These are phyloP conservation scores for Claviceps sp. DNA, from an alignment of 2,329 filamentous ascomycete species.

Conservation along the genomic window DNA sequence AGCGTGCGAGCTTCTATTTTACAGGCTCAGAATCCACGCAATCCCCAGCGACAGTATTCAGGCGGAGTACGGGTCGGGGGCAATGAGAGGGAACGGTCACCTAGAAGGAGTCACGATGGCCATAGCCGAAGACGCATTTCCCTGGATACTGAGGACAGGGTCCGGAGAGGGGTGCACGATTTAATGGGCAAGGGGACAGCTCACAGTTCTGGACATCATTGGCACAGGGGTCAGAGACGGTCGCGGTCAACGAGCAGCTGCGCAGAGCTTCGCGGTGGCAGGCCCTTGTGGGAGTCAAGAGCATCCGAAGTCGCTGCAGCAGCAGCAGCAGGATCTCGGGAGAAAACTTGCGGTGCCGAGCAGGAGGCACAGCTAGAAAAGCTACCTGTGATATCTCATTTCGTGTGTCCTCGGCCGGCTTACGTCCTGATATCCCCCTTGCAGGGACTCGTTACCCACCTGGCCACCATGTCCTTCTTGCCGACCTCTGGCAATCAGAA, in stretches of 20 bases:
- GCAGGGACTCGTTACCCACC: constrained; percentile 42
- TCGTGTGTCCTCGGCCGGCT: constrained; percentile 27
- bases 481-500: constrained; percentile 16
- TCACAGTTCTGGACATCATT: constrained; percentile 6
- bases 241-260: not conserved
- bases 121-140: constrained; percentile 22
- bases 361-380: constrained; percentile 9
- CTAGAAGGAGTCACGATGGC: constrained; percentile 26
- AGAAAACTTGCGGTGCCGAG: not conserved
- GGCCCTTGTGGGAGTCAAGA: too few relatives aligned
- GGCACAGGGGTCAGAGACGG: not conserved
- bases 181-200: constrained; percentile 28
- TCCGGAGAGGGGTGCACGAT: constrained; percentile 34
- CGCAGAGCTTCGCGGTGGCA: too few relatives aligned
- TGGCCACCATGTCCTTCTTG: constrained; percentile 48
- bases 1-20: constrained; percentile 20
- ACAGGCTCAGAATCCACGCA: constrained; percentile 13
- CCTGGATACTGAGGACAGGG: constrained; percentile 32
- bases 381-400: constrained; percentile 19
- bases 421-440: constrained; percentile 59
- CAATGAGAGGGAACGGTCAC: constrained; percentile 26
- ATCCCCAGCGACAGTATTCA: constrained; percentile 9
- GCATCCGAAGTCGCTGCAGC: not conserved
- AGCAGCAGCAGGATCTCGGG: not conserved
- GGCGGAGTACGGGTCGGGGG: constrained; percentile 36